These are phyloP conservation scores for Nitzschia sp. DNA, from an alignment of 108 stramenopile genomes.

Conservation along the genomic window DNA sequence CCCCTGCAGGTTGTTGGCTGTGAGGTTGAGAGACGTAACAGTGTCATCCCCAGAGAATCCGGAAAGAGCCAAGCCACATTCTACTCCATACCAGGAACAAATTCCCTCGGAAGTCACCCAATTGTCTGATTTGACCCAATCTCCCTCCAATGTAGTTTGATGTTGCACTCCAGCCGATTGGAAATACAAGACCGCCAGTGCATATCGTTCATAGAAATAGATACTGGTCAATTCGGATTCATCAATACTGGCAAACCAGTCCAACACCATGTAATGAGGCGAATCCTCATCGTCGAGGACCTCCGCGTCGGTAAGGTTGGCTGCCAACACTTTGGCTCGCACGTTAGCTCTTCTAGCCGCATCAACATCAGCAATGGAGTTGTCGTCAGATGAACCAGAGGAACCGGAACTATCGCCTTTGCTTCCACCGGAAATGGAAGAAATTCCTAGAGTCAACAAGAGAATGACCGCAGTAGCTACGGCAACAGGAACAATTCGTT, in stretches of 20 bases:
- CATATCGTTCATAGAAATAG: conserved; percentile 42
- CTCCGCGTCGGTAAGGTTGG: conserved; percentile 12
- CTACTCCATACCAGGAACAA: conserved; percentile 52
- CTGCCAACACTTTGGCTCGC: conserved; percentile 17
- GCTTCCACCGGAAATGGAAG: background rate
- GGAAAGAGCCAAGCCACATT: conserved; percentile 16
- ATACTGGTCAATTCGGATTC: conserved; percentile 21
- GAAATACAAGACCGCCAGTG: conserved; percentile 49
- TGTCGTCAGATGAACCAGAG: background rate
- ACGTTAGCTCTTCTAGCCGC: conserved; percentile 15
- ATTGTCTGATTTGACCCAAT: conserved; percentile 32
- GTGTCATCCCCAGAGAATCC: conserved; percentile 5
- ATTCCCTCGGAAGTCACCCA: conserved; percentile 42
- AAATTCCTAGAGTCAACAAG: conserved; percentile 13
- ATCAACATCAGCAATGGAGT: background rate
- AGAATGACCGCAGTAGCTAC: conserved; percentile 6
- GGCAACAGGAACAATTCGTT: conserved; percentile 3
- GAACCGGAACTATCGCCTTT: background rate
- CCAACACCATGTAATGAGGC: conserved; percentile 41
- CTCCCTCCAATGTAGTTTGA: conserved; percentile 7
- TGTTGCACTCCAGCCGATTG: conserved; percentile 9
- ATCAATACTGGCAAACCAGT: conserved; percentile 46
- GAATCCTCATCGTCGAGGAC: conserved; percentile 22
- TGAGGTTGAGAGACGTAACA: conserved; percentile 18
- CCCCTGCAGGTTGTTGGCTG: conserved; percentile 28